Conservation (phyloP, 2,329 filamentous ascomycete species). For the Talaromyces sp. region DNA sequence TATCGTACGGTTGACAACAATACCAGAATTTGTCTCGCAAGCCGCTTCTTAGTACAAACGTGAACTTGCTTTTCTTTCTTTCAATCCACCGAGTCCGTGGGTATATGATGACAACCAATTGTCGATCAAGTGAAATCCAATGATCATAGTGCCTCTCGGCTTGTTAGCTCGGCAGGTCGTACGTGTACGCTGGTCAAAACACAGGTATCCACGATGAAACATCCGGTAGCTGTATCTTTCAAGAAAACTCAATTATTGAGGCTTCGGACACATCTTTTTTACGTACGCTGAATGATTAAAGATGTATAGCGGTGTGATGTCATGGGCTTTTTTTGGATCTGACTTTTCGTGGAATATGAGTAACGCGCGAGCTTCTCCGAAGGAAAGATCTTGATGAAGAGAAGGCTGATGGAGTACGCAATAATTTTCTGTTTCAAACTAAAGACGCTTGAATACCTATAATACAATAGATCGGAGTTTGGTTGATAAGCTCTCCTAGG, state of each 20-base stretch:
- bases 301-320: neutral
- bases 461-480: neutral
- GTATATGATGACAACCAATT: neutral
- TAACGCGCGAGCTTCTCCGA: neutral
- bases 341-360: neutral
- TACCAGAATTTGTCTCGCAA: neutral
- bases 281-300: neutral
- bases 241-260: neutral
- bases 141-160: neutral
- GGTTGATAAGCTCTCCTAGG: neutral
- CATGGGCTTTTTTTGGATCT: neutral
- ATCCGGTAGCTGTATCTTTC: neutral
- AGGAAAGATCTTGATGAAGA: neutral
- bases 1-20: neutral
- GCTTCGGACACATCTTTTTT: neutral
- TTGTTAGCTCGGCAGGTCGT: neutral
- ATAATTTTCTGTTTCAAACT: neutral
- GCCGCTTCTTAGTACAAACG: neutral
- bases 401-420: neutral
- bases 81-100: neutral
- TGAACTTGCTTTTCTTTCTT: neutral
- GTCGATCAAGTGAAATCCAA: neutral
- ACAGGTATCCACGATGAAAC: neutral
- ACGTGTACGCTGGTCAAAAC: neutral
- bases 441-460: neutral